phyloP scores from a whole-genome alignment of 75 land plant species.

The Azolla pinnata region DNA sequence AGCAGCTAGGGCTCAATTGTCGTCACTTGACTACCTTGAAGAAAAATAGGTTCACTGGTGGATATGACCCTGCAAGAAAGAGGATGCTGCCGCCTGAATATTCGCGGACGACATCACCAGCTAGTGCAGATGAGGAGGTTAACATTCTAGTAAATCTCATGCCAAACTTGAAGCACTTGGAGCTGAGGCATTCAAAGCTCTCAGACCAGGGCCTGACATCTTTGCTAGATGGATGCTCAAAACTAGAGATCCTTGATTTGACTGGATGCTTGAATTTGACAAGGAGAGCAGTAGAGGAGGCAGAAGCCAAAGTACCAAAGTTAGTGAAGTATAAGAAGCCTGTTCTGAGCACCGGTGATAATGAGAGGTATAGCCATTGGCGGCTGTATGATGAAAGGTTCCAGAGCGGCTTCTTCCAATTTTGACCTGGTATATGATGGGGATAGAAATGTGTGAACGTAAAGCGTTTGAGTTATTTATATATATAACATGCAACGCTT shows the following conservation, averaged over 20 bases:
- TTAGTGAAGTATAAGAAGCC: slow-evolving; percentile 30
- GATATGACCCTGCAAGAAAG: slow-evolving; percentile 45
- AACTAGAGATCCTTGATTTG: slow-evolving; percentile 39
- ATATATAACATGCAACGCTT: too few relatives aligned
- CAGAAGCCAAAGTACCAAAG: slow-evolving; percentile 24
- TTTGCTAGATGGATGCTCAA: slow-evolving; percentile 33
- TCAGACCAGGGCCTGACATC: slow-evolving; percentile 25
- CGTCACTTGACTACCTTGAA: slow-evolving; percentile 36
- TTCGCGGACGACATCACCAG: slow-evolving; percentile 28
- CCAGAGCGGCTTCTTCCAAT: slow-evolving; percentile 36
- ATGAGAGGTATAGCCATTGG: slow-evolving; percentile 61
- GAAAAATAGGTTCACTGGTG: slow-evolving; percentile 50
- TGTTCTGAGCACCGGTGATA: slow-evolving; percentile 16
- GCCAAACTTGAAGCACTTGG: slow-evolving; percentile 52
- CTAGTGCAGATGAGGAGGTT: slow-evolving; percentile 59
- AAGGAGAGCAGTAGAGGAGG: slow-evolving; percentile 27
- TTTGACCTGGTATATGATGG: too few relatives aligned
- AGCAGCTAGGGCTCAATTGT: slow-evolving; percentile 42
- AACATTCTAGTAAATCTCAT: slow-evolving; percentile 34
- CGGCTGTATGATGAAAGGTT: slow-evolving; percentile 52
- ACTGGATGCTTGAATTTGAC: slow-evolving; percentile 44
- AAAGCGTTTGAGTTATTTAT: too few relatives aligned
- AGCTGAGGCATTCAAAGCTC: slow-evolving; percentile 34
- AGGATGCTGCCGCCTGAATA: slow-evolving; percentile 51
- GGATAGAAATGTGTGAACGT: too few relatives aligned